phyloP scores from a whole-genome alignment of 257 asterid genomes.

The Solanum bukasovii region DNA sequence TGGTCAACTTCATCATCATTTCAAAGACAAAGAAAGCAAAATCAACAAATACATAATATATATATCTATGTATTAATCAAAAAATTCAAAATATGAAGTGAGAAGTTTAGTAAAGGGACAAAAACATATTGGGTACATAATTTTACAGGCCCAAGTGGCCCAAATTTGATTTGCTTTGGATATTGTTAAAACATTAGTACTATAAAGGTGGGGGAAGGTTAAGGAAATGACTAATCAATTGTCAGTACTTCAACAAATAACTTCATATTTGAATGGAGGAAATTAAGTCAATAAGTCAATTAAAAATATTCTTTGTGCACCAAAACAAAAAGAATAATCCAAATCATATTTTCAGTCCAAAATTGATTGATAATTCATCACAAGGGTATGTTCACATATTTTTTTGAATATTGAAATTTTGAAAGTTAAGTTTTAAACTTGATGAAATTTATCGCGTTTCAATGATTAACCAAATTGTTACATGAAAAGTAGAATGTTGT shows the following conservation, averaged over 20 bases:
- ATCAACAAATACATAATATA: neutral
- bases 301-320: neutral
- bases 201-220: neutral
- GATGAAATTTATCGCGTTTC: neutral
- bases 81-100: neutral
- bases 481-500: neutral
- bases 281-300: neutral
- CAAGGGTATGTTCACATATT: neutral
- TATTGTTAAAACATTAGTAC: neutral
- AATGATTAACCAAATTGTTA: neutral
- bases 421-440: neutral
- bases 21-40: neutral
- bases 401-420: neutral
- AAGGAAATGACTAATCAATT: constrained; percentile 2
- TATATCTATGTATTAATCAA: neutral
- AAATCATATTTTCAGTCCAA: neutral
- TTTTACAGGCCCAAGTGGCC: neutral
- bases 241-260: neutral
- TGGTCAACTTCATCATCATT: neutral
- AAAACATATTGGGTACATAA: neutral
- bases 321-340: neutral
- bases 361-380: neutral
- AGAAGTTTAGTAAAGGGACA: neutral
- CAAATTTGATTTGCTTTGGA: neutral
- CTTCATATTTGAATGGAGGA: neutral